Evolutionary conservation across 441 rosid genomes (phyloP).

Genomic region (Arabidopsis hybrid): DNA sequence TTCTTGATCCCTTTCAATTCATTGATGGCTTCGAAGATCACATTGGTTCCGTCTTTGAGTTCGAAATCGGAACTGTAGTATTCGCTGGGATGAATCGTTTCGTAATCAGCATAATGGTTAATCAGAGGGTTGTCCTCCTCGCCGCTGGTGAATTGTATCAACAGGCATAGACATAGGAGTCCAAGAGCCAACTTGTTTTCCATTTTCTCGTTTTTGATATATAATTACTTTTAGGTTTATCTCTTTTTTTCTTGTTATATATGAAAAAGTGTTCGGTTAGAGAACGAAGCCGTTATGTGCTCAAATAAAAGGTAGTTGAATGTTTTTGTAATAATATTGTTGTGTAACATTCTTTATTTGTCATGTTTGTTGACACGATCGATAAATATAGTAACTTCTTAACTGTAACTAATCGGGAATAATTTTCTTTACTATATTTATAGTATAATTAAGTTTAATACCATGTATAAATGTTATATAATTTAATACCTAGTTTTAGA

Average conservation of each 20-base stretch:
- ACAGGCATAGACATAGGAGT: constrained; percentile 35
- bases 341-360: constrained; percentile 30
- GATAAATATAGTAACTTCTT: constrained; percentile 17
- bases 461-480: background rate
- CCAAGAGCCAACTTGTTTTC: constrained; percentile 16
- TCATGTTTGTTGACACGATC: constrained; percentile 27
- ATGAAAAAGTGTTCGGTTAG: background rate
- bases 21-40: constrained; percentile 40
- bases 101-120: constrained; percentile 40
- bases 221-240: background rate
- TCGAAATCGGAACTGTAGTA: constrained; percentile 43
- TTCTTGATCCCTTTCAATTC: constrained; percentile 42
- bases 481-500: background rate
- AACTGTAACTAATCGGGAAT: constrained; percentile 1
- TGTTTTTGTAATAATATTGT: background rate
- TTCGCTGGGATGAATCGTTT: constrained; percentile 43
- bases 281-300: background rate
- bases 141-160: constrained; percentile 30
- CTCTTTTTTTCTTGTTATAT: background rate
- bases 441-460: background rate
- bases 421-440: background rate
- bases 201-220: background rate
- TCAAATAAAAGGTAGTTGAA: constrained; percentile 1
- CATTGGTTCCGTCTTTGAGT: constrained; percentile 43
- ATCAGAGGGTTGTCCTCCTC: constrained; percentile 28